Conservation (phyloP, 2,329 filamentous ascomycete genomes). For the Akanthomyces muscarius region DNA sequence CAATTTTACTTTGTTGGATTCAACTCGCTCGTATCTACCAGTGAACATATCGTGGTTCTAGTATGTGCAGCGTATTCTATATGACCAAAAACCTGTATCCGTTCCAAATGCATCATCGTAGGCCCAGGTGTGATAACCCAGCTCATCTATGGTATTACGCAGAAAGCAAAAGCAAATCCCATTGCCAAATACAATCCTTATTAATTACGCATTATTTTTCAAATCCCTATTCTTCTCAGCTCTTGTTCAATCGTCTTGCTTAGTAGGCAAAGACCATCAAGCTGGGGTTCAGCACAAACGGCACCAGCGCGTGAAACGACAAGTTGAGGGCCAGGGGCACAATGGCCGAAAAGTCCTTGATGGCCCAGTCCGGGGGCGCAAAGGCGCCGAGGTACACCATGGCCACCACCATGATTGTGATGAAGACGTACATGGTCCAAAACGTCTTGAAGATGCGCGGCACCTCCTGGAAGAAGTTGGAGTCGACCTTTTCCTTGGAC, state of each 20-base stretch:
- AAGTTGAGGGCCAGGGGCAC: constrained; percentile 53
- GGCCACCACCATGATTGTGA: constrained; percentile 42
- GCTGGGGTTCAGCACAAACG: constrained; percentile 57
- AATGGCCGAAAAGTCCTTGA: constrained; percentile 55
- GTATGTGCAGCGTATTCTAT: background rate
- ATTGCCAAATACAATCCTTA: background rate
- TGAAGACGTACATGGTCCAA: constrained; percentile 46
- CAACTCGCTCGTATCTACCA: background rate
- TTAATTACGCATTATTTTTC: background rate
- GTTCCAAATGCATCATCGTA: background rate
- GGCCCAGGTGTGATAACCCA: constrained; percentile 4
- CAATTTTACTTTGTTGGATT: background rate
- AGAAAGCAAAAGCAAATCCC: background rate
- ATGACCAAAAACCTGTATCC: background rate
- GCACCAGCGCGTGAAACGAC: constrained; percentile 53
- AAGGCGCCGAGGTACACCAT: constrained; percentile 47
- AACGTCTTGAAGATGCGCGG: constrained; percentile 52
- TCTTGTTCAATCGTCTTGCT: background rate
- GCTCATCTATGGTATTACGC: background rate
- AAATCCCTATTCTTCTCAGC: background rate
- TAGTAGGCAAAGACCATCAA: constrained; percentile 42
- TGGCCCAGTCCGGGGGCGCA: constrained; percentile 52
- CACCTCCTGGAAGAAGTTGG: constrained; percentile 54
- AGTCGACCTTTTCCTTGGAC: constrained; percentile 53
- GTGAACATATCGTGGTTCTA: background rate